These are phyloP conservation scores for Eucalyptus erythrocorys DNA, from an alignment of 345 rosid genomes.

Conservation along the genomic window DNA sequence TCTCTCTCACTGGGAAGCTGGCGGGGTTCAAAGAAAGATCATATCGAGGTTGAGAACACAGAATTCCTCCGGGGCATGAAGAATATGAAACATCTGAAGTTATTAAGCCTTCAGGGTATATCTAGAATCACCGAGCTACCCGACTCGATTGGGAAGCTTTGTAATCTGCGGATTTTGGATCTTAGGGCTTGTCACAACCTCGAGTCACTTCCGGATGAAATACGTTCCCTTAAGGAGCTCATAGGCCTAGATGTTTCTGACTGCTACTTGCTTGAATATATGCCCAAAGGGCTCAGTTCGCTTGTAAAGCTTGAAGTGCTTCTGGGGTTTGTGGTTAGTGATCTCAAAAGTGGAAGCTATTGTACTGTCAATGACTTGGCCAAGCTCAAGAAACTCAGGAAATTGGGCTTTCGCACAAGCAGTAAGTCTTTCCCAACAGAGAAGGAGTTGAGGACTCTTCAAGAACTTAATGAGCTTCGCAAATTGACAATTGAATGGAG, in stretches of 20 bases:
- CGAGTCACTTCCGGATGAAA: constrained; percentile 15
- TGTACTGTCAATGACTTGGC: neutral
- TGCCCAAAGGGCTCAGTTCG: constrained; percentile 10
- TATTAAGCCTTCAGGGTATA: constrained; percentile 27
- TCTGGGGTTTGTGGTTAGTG: constrained; percentile 18
- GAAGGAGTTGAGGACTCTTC: constrained; percentile 2
- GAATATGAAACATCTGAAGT: constrained; percentile 4
- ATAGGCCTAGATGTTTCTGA: constrained; percentile 17
- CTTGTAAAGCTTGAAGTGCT: constrained; percentile 13
- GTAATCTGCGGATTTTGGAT: constrained; percentile 16
- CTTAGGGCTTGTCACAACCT: constrained; percentile 23
- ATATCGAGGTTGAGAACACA: constrained; percentile 21
- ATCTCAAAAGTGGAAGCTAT: neutral
- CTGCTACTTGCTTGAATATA: constrained; percentile 19
- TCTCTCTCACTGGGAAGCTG: constrained; percentile 30
- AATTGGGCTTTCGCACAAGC: neutral
- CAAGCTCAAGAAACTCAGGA: neutral
- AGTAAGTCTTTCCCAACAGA: constrained; percentile 17
- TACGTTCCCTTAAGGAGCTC: constrained; percentile 5
- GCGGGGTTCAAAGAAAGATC: constrained; percentile 2
- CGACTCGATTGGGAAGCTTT: neutral
- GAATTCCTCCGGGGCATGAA: constrained; percentile 10
- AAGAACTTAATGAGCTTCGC: neutral
- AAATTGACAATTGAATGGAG: constrained; percentile 4
- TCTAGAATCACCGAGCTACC: constrained; percentile 21